These are phyloP conservation scores for Croton laevigatus DNA, from an alignment of 441 rosid species.

Conservation along the genomic window DNA sequence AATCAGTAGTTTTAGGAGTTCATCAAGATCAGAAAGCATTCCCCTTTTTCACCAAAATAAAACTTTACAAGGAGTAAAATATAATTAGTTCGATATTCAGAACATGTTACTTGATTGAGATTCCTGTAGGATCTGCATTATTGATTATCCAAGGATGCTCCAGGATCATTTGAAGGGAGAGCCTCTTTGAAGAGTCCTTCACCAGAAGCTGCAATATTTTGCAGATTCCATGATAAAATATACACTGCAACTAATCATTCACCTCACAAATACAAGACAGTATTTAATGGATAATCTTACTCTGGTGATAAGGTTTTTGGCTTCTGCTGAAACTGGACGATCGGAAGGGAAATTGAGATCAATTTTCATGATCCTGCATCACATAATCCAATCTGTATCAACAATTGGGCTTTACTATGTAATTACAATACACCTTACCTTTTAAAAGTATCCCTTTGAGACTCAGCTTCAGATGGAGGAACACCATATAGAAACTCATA, in stretches of 20 bases:
- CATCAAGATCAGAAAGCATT: not conserved
- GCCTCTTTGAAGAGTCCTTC: slow-evolving; percentile 76
- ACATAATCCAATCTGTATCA: not conserved
- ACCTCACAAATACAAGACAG: not conserved
- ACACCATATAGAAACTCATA: slow-evolving; percentile 88
- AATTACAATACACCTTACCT: slow-evolving; percentile 36
- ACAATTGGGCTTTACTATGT: not conserved
- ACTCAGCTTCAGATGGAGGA: slow-evolving; percentile 92
- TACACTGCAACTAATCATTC: not conserved
- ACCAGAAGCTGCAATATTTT: slow-evolving; percentile 71
- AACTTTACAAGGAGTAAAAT: slow-evolving; percentile 1
- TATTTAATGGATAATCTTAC: slow-evolving; percentile 32
- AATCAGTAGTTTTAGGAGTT: not conserved
- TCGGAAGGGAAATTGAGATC: slow-evolving; percentile 74
- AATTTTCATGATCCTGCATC: slow-evolving; percentile 68
- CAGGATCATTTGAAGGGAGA: slow-evolving; percentile 73
- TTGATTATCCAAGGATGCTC: slow-evolving; percentile 85
- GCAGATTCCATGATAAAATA: slow-evolving; percentile 5
- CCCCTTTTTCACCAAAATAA: not conserved
- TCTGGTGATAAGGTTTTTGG: slow-evolving; percentile 60
- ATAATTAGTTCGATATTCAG: not conserved
- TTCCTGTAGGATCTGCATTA: slow-evolving; percentile 68
- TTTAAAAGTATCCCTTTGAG: slow-evolving; percentile 72
- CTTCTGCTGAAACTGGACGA: slow-evolving; percentile 64
- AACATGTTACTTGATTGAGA: slow-evolving; percentile 28